A percentile compares a stretch with the other conserved stretches of the same genome.
Conservation (phyloP, 2,329 filamentous ascomycete genomes). For the Capronia americana region DNA sequence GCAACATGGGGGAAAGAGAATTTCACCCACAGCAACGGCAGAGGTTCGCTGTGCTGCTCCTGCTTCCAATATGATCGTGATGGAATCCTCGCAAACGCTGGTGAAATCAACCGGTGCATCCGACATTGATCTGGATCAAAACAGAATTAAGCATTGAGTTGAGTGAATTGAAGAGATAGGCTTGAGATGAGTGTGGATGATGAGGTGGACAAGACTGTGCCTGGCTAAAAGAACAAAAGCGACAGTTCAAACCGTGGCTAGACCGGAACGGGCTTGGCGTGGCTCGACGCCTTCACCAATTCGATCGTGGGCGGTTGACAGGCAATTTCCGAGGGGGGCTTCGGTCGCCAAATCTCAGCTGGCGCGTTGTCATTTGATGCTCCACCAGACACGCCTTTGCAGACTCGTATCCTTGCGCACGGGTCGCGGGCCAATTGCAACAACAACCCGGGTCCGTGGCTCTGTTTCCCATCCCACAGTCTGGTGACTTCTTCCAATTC, state of each 20-base stretch:
- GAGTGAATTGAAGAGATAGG: conserved; percentile 14
- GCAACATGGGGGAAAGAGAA: neutral
- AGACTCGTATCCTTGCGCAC: conserved; percentile 7
- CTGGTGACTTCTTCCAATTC: conserved; percentile 20
- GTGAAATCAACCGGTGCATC: neutral
- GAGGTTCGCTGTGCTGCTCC: neutral
- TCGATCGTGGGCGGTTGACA: conserved; percentile 16
- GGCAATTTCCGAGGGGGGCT: conserved; percentile 26
- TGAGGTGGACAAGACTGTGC: conserved; percentile 6
- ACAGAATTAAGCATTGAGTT: conserved; percentile 17
- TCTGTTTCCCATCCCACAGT: conserved; percentile 14
- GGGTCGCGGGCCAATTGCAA: conserved; percentile 14
- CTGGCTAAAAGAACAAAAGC: conserved; percentile 21
- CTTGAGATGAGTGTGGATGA: conserved; percentile 3
- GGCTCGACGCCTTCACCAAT: conserved; percentile 9
- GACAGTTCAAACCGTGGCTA: neutral
- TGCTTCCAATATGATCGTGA: neutral
- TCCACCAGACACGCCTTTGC: neutral
- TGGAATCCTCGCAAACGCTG: neutral
- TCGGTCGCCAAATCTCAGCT: conserved; percentile 1
- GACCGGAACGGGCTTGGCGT: neutral
- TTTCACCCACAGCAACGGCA: neutral
- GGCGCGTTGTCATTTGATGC: conserved; percentile 2
- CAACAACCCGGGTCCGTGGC: conserved; percentile 9
- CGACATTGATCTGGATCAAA: conserved; percentile 20